These are phyloP conservation scores for Pichia inconspicua DNA, from an alignment of 1,139 yeast species.

Conservation along the genomic window DNA sequence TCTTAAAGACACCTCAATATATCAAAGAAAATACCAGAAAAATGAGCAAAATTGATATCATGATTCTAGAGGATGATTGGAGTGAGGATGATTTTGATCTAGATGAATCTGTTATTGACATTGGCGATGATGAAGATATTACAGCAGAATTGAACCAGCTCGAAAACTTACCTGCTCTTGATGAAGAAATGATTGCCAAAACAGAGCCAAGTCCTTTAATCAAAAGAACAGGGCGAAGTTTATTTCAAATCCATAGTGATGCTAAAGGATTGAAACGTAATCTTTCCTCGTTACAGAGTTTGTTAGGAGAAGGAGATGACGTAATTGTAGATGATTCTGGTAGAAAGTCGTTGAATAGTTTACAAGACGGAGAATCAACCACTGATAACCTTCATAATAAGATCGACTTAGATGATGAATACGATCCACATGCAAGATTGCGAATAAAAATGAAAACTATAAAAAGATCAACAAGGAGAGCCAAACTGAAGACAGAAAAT, in stretches of 20 bases:
- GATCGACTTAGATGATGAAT: slow-evolving; percentile 24
- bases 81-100: slow-evolving; percentile 10
- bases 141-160: background rate
- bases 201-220: slow-evolving; percentile 29
- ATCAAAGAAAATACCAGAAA: slow-evolving; percentile 6
- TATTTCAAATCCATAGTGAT: slow-evolving; percentile 32
- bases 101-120: background rate
- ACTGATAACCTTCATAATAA: background rate
- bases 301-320: background rate
- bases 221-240: slow-evolving; percentile 19
- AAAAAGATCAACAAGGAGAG: slow-evolving; percentile 57
- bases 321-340: background rate
- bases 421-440: slow-evolving; percentile 16
- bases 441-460: slow-evolving; percentile 33
- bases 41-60: slow-evolving; percentile 5
- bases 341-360: background rate
- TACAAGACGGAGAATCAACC: background rate
- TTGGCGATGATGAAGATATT: background rate
- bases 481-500: slow-evolving; percentile 34
- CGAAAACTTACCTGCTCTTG: background rate
- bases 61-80: slow-evolving; percentile 13
- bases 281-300: slow-evolving; percentile 12
- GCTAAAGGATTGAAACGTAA: slow-evolving; percentile 25
- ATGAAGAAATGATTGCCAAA: background rate
- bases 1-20: slow-evolving; percentile 17